Evolutionary conservation across 768 basidiomycete species (phyloP).

Genomic region (Scleroderma citrinum): DNA sequence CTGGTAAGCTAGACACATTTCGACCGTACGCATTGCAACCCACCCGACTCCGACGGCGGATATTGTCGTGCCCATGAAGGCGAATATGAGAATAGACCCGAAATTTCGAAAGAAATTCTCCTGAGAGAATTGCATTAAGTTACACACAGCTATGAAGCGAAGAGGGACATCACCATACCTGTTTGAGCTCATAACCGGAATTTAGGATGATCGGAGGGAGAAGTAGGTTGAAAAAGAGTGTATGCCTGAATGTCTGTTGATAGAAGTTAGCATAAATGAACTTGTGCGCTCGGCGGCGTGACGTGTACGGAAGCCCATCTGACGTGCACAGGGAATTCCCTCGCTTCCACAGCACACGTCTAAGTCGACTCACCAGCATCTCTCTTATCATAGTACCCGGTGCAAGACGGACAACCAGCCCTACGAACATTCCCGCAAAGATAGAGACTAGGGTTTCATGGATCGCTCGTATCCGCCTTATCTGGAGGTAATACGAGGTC

Average conservation of each 20-base stretch:
- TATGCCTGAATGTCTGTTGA: conserved; percentile 87
- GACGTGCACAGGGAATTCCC: too few species aligned
- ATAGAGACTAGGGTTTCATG: conserved; percentile 97
- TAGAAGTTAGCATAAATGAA: neutral
- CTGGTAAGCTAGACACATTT: conserved; percentile 36
- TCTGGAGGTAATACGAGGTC: conserved; percentile 97
- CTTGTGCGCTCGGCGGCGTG: too few species aligned
- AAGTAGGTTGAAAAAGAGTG: conserved; percentile 96
- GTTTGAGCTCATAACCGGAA: conserved; percentile 96
- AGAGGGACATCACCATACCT: conserved; percentile 42
- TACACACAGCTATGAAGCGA: neutral
- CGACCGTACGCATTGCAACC: conserved; percentile 11
- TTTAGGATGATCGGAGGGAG: conserved; percentile 97
- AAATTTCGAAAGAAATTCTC: conserved; percentile 99
- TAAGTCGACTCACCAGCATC: conserved; percentile 81
- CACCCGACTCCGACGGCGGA: conserved; percentile 97
- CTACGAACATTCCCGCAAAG: conserved; percentile 94
- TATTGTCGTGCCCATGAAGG: conserved; percentile 93
- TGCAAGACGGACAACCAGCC: conserved; percentile 80
- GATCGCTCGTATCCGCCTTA: conserved; percentile 89
- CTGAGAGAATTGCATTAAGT: conserved; percentile 33
- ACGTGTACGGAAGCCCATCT: too few species aligned
- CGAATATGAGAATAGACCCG: conserved; percentile 90
- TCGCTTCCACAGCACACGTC: neutral
- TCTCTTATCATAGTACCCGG: conserved; percentile 94